A percentile compares a stretch with the other conserved stretches of the same genome.
Evolutionary conservation across 1,284 basidiomycete species (phyloP).

Genomic region (Coniferiporia weirii): DNA sequence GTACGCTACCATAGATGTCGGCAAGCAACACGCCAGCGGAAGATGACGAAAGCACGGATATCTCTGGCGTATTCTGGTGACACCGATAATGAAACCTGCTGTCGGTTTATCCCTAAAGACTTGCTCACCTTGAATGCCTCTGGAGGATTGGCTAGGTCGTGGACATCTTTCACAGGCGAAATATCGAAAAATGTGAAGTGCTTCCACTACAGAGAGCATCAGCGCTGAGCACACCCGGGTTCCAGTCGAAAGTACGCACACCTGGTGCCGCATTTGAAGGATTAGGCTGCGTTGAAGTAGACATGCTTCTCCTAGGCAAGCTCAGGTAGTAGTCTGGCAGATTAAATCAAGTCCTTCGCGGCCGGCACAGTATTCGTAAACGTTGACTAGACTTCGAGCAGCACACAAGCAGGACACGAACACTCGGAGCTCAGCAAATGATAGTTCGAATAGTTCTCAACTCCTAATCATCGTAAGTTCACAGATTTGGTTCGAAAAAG

Average conservation of each 20-base stretch:
- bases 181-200: constrained; percentile 82
- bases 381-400: too few relatives aligned
- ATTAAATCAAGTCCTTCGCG: background rate
- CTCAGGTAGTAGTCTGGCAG: background rate
- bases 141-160: constrained; percentile 71
- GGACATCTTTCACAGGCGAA: constrained; percentile 70
- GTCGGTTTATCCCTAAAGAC: background rate
- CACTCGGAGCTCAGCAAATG: too few relatives aligned
- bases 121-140: constrained; percentile 66
- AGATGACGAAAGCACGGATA: constrained; percentile 61
- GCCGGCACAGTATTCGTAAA: background rate
- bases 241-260: constrained; percentile 2
- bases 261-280: background rate
- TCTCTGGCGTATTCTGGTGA: constrained; percentile 58
- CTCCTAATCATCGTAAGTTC: too few relatives aligned
- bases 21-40: constrained; percentile 66
- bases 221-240: background rate
- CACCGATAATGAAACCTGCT: constrained; percentile 6
- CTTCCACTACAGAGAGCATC: constrained; percentile 51
- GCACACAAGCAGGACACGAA: too few relatives aligned
- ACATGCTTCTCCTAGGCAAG: background rate
- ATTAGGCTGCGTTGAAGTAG: background rate
- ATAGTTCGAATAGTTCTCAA: too few relatives aligned
- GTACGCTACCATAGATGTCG: constrained; percentile 78
- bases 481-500: too few relatives aligned